A percentile compares a stretch with the other conserved stretches of the same genome.
phyloP scores from a whole-genome alignment of 805 yeast species.

The Schizosaccharomyces cryophilus region DNA sequence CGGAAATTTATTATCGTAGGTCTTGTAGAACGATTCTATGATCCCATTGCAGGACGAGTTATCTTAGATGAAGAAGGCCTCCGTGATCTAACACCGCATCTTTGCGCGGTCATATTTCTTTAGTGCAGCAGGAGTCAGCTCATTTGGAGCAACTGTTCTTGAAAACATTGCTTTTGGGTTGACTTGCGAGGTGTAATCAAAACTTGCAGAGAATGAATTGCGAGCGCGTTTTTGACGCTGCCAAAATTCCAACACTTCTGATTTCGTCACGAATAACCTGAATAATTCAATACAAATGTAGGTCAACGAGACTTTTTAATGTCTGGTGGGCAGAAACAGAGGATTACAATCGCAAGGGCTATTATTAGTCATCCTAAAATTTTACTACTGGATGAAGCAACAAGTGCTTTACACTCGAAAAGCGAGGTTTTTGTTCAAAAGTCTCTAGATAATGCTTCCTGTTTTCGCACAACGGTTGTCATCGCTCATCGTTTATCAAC shows the following conservation, averaged over 20 bases:
- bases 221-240: constrained; percentile 20
- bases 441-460: constrained; percentile 19
- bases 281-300: constrained; percentile 23
- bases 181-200: constrained; percentile 11
- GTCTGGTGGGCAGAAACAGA: constrained; percentile 45
- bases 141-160: constrained; percentile 52
- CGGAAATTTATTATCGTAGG: constrained; percentile 25
- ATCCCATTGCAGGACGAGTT: constrained; percentile 26
- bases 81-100: constrained; percentile 25
- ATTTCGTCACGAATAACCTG: constrained; percentile 29
- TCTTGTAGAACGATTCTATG: constrained; percentile 32
- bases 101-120: constrained; percentile 30
- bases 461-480: constrained; percentile 21
- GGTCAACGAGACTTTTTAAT: constrained; percentile 35
- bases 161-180: constrained; percentile 67
- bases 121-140: constrained; percentile 32
- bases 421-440: constrained; percentile 35
- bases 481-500: constrained; percentile 30
- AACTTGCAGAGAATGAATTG: constrained; percentile 17
- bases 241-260: constrained; percentile 26
- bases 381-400: constrained; percentile 38
- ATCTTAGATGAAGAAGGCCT: constrained; percentile 25
- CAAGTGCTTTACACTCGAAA: constrained; percentile 38
- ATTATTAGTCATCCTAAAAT: constrained; percentile 29
- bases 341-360: constrained; percentile 42